Evolutionary conservation across 371 early-diverging fungal species (phyloP).

Genomic region (Mucor racemosus): DNA sequence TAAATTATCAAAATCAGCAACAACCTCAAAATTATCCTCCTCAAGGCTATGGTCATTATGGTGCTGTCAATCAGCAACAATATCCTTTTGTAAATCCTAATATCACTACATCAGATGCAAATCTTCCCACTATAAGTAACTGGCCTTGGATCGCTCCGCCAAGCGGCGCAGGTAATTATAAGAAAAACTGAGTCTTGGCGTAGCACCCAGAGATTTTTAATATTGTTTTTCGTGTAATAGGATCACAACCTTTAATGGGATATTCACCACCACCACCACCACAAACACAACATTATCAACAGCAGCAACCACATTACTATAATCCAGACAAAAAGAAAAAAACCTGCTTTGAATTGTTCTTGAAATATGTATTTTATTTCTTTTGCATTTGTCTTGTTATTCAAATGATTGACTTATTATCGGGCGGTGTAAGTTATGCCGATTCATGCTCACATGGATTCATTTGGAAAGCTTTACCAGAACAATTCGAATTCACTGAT

Average conservation of each 20-base stretch:
- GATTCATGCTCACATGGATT: conserved; percentile 3
- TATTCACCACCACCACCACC: neutral
- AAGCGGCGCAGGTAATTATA: neutral
- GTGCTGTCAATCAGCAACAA: neutral
- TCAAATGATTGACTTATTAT: conserved; percentile 1
- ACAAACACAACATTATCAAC: neutral
- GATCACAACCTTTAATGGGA: neutral
- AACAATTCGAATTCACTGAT: neutral
- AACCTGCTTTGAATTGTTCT: neutral
- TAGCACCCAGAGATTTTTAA: conserved; percentile 5
- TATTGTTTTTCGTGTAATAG: neutral
- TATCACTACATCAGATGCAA: conserved; percentile 1
- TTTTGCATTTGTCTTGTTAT: conserved; percentile 8
- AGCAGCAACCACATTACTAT: neutral
- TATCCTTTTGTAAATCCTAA: neutral
- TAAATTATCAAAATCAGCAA: neutral
- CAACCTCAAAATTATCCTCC: neutral
- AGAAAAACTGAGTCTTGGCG: conserved; percentile 5
- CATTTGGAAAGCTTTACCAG: neutral
- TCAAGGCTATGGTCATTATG: neutral
- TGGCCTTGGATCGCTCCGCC: conserved; percentile 12
- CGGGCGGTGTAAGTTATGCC: neutral
- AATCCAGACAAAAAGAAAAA: neutral
- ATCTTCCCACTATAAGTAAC: neutral
- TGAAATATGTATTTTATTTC: conserved; percentile 2